Evolutionary conservation across 148 eudicot species (phyloP).

Genomic region (Polygonum maritimum): DNA sequence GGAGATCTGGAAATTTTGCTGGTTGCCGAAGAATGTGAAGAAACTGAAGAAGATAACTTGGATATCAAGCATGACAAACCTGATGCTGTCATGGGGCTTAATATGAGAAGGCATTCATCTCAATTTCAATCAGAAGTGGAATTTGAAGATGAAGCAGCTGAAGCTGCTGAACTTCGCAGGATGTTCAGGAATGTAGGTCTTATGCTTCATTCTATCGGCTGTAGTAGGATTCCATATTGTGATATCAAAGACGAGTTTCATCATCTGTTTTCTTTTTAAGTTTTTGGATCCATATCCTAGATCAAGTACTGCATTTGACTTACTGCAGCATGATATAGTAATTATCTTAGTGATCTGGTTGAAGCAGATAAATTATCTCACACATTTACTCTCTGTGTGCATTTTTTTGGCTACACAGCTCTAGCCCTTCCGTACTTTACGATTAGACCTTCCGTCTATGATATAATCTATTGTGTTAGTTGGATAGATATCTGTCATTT

Average conservation of each 20-base stretch:
- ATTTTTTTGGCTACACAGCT: background rate
- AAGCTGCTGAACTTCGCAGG: constrained; percentile 88
- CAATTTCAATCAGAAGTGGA: constrained; percentile 74
- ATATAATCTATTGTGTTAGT: background rate
- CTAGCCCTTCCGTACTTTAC: background rate
- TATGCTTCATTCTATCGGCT: background rate
- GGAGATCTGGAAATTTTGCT: constrained; percentile 95
- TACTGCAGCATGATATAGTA: background rate
- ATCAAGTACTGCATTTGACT: background rate
- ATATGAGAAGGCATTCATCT: constrained; percentile 80
- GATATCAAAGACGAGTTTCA: background rate
- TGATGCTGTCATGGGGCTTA: constrained; percentile 85
- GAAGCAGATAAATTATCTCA: background rate
- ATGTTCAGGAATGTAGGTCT: constrained; percentile 70
- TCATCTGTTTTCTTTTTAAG: background rate
- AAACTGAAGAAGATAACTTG: constrained; percentile 56
- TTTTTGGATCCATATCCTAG: background rate
- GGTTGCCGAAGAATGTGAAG: constrained; percentile 93
- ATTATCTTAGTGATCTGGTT: background rate
- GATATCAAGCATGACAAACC: constrained; percentile 47
- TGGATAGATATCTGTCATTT: background rate
- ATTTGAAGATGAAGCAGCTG: constrained; percentile 86
- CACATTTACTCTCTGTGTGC: background rate
- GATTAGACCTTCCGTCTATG: background rate
- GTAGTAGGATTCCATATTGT: background rate